phyloP scores from a whole-genome alignment of 306 rosid genomes.

The Sesbania bispinosa region DNA sequence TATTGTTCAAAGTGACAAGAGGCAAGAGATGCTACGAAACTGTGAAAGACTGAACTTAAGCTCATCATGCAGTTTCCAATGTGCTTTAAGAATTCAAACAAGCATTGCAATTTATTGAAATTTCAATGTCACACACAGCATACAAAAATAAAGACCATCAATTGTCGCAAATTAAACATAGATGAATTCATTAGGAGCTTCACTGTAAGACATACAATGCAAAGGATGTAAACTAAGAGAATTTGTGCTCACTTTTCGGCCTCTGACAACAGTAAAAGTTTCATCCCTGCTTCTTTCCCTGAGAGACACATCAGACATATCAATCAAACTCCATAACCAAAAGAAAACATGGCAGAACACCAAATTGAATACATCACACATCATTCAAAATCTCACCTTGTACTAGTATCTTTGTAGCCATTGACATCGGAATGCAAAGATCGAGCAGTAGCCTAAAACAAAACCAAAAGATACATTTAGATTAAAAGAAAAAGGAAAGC shows the following conservation, averaged over 20 bases:
- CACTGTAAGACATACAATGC: not conserved
- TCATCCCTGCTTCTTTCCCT: slow-evolving; percentile 69
- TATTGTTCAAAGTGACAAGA: too few relatives aligned
- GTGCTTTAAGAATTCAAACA: not conserved
- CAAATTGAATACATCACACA: not conserved
- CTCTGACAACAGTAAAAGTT: slow-evolving; percentile 36
- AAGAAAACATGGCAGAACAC: not conserved
- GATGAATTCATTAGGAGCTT: not conserved
- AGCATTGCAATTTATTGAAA: slow-evolving; percentile 2
- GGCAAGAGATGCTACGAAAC: not conserved
- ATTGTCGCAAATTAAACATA: not conserved
- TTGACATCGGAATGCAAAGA: slow-evolving; percentile 48
- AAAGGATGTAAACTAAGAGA: slow-evolving; percentile 10
- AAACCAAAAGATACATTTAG: too few relatives aligned
- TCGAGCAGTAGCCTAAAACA: slow-evolving; percentile 49
- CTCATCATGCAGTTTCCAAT: not conserved
- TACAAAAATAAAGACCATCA: not conserved
- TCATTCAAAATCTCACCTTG: slow-evolving; percentile 43
- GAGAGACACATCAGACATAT: slow-evolving; percentile 16
- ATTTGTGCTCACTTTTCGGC: slow-evolving; percentile 60
- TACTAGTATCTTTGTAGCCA: slow-evolving; percentile 52
- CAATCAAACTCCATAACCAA: slow-evolving; percentile 12
- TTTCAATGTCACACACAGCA: not conserved
- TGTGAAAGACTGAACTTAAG: not conserved
- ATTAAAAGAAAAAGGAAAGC: not conserved